Conservation (phyloP, 164 flowering plant species). For the Vitis riparia region DNA sequence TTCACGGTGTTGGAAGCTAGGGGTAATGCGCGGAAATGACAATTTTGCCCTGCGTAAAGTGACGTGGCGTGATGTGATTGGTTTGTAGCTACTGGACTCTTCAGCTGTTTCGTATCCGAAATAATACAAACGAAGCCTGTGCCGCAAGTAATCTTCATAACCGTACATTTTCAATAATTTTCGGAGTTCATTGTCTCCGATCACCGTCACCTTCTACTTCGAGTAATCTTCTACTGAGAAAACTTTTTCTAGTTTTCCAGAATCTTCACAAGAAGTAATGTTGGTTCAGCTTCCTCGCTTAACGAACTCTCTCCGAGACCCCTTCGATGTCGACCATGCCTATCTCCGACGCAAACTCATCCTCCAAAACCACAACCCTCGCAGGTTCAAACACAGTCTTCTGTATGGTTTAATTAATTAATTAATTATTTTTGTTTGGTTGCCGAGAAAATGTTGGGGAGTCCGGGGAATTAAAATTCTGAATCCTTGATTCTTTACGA, state of each 20-base stretch:
- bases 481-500: background rate
- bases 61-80: too few relatives aligned
- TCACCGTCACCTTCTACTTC: too few relatives aligned
- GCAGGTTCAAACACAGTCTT: constrained; percentile 27
- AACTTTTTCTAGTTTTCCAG: constrained; percentile 8
- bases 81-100: too few relatives aligned
- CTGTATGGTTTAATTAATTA: background rate
- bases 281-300: constrained; percentile 80
- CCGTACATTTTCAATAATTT: too few relatives aligned
- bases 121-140: too few relatives aligned
- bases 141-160: too few relatives aligned
- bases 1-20: too few relatives aligned
- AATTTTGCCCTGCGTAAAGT: too few relatives aligned
- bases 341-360: constrained; percentile 72
- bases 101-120: too few relatives aligned
- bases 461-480: background rate
- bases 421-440: constrained; percentile 7
- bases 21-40: too few relatives aligned
- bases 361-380: constrained; percentile 50
- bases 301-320: constrained; percentile 72
- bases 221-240: too few relatives aligned
- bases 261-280: constrained; percentile 32
- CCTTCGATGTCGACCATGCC: constrained; percentile 84
- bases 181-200: too few relatives aligned
- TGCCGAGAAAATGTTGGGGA: background rate